Percentiles rank a stretch among this genome's conserved stretches.
phyloP scores from a whole-genome alignment of 1,284 basidiomycete species.

The Microbotryum scabiosae region DNA sequence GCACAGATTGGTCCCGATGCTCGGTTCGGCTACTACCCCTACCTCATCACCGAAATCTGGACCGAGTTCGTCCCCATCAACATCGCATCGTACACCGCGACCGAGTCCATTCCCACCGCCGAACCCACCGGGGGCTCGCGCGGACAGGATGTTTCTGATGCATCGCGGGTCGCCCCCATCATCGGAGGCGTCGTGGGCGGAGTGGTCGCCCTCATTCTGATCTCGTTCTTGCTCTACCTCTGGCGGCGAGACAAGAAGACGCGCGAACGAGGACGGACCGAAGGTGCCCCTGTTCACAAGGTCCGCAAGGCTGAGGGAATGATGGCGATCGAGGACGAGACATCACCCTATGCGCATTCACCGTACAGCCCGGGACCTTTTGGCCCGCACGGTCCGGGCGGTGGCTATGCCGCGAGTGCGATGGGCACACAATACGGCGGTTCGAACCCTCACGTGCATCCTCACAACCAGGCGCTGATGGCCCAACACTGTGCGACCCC shows the following conservation, averaged over 20 bases:
- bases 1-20: conserved; percentile 20
- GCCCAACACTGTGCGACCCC: background rate
- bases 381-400: background rate
- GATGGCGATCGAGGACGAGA: conserved; percentile 27
- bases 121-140: background rate
- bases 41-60: conserved; percentile 27
- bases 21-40: conserved; percentile 29
- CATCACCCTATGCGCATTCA: background rate
- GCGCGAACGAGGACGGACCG: conserved; percentile 11
- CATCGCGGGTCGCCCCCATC: conserved; percentile 13
- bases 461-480: background rate
- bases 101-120: conserved; percentile 6
- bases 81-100: conserved; percentile 15
- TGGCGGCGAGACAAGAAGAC: conserved; percentile 20
- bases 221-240: conserved; percentile 27
- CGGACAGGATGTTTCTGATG: background rate
- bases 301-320: conserved; percentile 20
- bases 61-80: conserved; percentile 18
- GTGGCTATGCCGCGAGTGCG: background rate
- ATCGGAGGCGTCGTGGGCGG: conserved; percentile 26
- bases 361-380: too few species aligned
- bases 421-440: background rate
- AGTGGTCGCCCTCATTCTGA: conserved; percentile 16
- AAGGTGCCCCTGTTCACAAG: conserved; percentile 9
- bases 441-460: background rate